phyloP scores from a whole-genome alignment of 805 yeast genomes.

The Suhomyces sp. region DNA sequence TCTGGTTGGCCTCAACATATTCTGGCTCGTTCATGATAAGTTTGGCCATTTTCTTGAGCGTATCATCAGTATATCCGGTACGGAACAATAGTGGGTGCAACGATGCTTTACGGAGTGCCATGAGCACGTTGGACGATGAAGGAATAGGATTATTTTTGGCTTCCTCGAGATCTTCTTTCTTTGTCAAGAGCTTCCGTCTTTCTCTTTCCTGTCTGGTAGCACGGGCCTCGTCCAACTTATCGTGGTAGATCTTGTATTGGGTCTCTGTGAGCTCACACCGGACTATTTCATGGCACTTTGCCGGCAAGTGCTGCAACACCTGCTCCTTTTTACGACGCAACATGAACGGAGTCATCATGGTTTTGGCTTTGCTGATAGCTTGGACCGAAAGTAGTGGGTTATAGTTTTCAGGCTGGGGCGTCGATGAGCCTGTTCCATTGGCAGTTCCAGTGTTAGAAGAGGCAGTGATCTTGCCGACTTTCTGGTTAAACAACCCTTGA shows the following conservation, averaged over 20 bases:
- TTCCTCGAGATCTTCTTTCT: slow-evolving; percentile 31
- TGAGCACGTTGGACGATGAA: slow-evolving; percentile 66
- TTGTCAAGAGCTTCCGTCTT: slow-evolving; percentile 36
- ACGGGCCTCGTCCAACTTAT: slow-evolving; percentile 49
- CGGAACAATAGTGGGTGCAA: slow-evolving; percentile 89
- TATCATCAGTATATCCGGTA: slow-evolving; percentile 52
- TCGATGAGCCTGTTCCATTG: slow-evolving; percentile 1
- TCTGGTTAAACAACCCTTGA: slow-evolving; percentile 80
- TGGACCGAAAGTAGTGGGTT: slow-evolving; percentile 86
- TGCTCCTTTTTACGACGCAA: slow-evolving; percentile 88
- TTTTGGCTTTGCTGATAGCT: slow-evolving; percentile 88
- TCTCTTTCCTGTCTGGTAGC: slow-evolving; percentile 42
- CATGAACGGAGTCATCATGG: slow-evolving; percentile 98
- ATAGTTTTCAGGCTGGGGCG: slow-evolving; percentile 41
- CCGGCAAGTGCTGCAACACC: slow-evolving; percentile 85
- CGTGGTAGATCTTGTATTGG: slow-evolving; percentile 60
- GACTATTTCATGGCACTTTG: slow-evolving; percentile 61
- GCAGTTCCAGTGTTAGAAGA: slow-evolving; percentile 20
- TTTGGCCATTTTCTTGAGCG: slow-evolving; percentile 63
- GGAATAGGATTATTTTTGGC: slow-evolving; percentile 34
- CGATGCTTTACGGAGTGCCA: slow-evolving; percentile 89
- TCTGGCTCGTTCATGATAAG: slow-evolving; percentile 78
- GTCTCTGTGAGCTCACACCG: slow-evolving; percentile 59
- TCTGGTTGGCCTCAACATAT: slow-evolving; percentile 72
- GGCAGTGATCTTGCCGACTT: slow-evolving; percentile 63